Evolutionary conservation across 306 rosid genomes (phyloP), one percentile per base, ranked within the genome.

Genomic region (Albizia julibrissin): DNA sequence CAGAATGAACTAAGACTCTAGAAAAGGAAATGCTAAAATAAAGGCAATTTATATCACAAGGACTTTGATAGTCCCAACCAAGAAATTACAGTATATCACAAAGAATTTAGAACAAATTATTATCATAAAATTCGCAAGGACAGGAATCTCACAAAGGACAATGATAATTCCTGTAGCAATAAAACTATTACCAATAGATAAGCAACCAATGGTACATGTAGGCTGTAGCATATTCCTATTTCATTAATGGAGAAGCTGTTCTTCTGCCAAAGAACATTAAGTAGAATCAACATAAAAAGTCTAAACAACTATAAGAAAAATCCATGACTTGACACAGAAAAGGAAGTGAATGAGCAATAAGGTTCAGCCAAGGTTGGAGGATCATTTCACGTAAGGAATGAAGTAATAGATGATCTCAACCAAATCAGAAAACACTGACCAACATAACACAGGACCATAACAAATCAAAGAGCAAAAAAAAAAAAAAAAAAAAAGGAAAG

Each of bases 131-230:
- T 52, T 81, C 39, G 10, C 24, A 13, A 68, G 34, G 27, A 58
- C 16, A 16, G 34, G 46, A 31, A 0, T 71, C 39, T 56, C 21
- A 31, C 33, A 54, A n/a, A 34, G 46, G 34, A 12, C 40, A 11
- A 54, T 8, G 50, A 31, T 72, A 67, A 10, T 12, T 81, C 58
- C 54, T 31, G n/a, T 73, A 19, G 69, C 65, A 80, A 39, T 8
- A 9, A 73, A 73, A 73, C 67, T 22, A 34, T 52, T 50, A 74
- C 75, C 33, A 65, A 33, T 65, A 33, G 52, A 72, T 61, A 58
- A 15, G 62, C n/a, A 59, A 37, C 69, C 3, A 1, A 54, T 19
- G 47, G 12, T 3, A 22, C 75, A 43, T 70, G 19, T 26, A 27
- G 39, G 19, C 21, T 62, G 72, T 68, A 22, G 18, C 54, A 22